Evolutionary conservation across 345 rosid genomes (phyloP).

Genomic region (Excoecaria agallocha): DNA sequence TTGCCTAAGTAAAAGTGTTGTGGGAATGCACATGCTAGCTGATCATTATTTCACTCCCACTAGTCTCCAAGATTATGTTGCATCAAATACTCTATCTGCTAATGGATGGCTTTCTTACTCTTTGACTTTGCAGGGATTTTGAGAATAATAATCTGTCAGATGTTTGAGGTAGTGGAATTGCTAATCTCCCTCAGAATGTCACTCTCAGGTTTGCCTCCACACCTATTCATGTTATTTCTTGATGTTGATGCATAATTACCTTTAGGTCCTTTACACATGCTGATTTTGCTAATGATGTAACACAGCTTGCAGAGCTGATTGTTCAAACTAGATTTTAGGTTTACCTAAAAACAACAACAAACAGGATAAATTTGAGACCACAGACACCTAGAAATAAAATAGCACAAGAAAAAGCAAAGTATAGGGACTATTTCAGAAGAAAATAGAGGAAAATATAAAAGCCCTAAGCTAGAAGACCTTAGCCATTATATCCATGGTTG

Average conservation of each 20-base stretch:
- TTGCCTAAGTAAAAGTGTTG: not conserved
- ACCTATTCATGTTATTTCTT: slow-evolving; percentile 13
- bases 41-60: not conserved
- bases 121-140: slow-evolving; percentile 58
- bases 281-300: no score
- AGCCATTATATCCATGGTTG: no score
- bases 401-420: no score
- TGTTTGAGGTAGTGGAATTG: slow-evolving; percentile 61
- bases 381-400: no score
- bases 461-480: no score
- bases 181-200: slow-evolving; percentile 65
- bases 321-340: no score
- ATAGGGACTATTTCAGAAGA: no score
- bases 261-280: not conserved
- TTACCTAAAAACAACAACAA: no score
- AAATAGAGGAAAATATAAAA: no score
- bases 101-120: slow-evolving; percentile 6
- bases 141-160: slow-evolving; percentile 60
- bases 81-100: slow-evolving; percentile 6
- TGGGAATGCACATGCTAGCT: not conserved
- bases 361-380: no score
- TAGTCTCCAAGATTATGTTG: no score
- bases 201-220: slow-evolving; percentile 64
- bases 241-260: slow-evolving; percentile 12
- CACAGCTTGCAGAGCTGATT: no score